phyloP scores from a whole-genome alignment of 495 filamentous ascomycete species.

The Daldinia vernicosa region DNA sequence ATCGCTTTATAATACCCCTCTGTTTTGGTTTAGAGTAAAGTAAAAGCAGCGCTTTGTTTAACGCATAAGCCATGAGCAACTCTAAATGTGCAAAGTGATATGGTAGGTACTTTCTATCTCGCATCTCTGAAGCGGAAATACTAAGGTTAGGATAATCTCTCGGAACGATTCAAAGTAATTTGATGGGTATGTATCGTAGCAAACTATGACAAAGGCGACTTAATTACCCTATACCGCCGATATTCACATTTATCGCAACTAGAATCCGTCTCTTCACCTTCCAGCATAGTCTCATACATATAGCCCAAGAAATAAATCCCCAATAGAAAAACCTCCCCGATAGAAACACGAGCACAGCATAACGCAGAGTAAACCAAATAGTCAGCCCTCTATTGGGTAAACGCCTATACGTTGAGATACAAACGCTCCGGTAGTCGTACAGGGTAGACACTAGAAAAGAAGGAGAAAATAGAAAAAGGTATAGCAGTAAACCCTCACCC shows the following conservation, averaged over 20 bases:
- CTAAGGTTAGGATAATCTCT: background rate
- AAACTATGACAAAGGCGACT: background rate
- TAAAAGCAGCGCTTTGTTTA: background rate
- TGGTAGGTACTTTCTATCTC: background rate
- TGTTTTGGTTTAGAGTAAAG: background rate
- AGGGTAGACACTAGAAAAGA: background rate
- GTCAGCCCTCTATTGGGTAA: constrained; percentile 15
- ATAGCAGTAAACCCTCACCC: background rate
- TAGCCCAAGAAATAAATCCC: background rate
- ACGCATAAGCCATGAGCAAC: background rate
- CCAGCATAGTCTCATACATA: background rate
- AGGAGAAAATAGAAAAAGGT: background rate
- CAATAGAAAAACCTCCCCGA: background rate
- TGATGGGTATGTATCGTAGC: background rate
- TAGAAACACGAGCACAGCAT: background rate
- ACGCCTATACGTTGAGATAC: constrained; percentile 20
- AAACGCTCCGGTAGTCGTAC: constrained; percentile 19
- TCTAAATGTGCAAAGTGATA: background rate
- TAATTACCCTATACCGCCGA: background rate
- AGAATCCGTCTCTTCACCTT: background rate
- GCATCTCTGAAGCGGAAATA: background rate
- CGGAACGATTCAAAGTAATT: background rate
- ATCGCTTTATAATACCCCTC: background rate
- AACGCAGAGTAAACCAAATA: background rate
- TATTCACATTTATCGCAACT: background rate